Percentiles rank a stretch among this genome's conserved stretches.
Conservation (phyloP, 768 basidiomycete species). For the Podaxis mareebaensis region DNA sequence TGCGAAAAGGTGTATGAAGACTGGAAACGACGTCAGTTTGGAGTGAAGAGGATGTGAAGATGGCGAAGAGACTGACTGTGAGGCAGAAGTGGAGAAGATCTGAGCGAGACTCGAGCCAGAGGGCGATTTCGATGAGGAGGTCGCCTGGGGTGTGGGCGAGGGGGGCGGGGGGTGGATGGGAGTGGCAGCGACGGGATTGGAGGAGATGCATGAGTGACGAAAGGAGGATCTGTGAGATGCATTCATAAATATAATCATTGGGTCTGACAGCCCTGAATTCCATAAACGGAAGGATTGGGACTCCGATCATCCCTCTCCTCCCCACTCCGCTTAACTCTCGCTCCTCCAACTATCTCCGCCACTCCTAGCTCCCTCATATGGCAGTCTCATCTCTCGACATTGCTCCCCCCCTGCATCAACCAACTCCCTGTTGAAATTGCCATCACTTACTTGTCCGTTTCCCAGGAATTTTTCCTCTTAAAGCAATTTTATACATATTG, state of each 20-base stretch:
- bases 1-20: constrained; percentile 52
- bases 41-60: not conserved
- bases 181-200: not conserved
- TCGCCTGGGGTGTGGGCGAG: constrained; percentile 48
- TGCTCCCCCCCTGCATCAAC: not conserved
- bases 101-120: constrained; percentile 46
- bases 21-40: constrained; percentile 32
- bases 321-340: not conserved
- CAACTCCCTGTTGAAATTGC: not conserved
- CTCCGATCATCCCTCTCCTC: constrained; percentile 2
- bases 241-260: not conserved
- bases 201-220: constrained; percentile 14
- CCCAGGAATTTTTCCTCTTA: not conserved
- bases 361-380: not conserved
- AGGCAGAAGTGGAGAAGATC: constrained; percentile 63
- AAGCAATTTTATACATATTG: not conserved
- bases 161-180: constrained; percentile 3
- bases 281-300: constrained; percentile 4
- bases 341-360: constrained; percentile 9
- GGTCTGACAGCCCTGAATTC: not conserved
- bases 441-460: not conserved
- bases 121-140: constrained; percentile 66
- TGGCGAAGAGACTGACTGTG: constrained; percentile 45
- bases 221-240: not conserved
- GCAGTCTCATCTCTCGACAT: not conserved